Evolutionary conservation across 2,329 filamentous ascomycete species (phyloP).

Genomic region (Trichoderma arundinaceum): DNA sequence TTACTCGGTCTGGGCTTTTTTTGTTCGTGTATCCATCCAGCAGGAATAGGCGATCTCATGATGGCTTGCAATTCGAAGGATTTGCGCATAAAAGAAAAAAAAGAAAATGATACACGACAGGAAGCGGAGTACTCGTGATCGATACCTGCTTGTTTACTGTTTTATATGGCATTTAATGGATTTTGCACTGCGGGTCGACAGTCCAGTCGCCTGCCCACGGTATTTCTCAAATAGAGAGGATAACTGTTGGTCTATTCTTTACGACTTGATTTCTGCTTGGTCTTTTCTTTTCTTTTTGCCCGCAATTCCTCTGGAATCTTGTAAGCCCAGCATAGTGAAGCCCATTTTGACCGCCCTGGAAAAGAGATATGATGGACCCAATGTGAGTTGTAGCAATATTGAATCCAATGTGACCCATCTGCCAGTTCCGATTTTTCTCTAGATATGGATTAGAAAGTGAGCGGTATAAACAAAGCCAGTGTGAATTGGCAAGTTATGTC

Average conservation of each 20-base stretch:
- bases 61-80: conserved; percentile 26
- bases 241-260: conserved; percentile 2
- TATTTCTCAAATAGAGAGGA: conserved; percentile 9
- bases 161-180: conserved; percentile 29
- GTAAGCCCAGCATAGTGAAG: background rate
- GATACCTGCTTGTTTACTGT: conserved; percentile 28
- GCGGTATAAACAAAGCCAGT: background rate
- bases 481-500: background rate
- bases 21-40: conserved; percentile 24
- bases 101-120: conserved; percentile 28
- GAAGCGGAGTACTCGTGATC: conserved; percentile 24
- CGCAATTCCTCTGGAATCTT: background rate
- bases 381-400: background rate
- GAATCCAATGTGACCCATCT: background rate
- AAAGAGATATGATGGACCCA: background rate
- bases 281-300: background rate
- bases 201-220: conserved; percentile 20
- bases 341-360: background rate
- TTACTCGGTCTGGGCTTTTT: conserved; percentile 27
- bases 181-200: conserved; percentile 24
- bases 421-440: background rate
- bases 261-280: conserved; percentile 8
- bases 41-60: conserved; percentile 18
- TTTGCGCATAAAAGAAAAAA: conserved; percentile 24
- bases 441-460: background rate